These are phyloP conservation scores for Fusarium zealandicum DNA, from an alignment of 2,329 filamentous ascomycete genomes.

Conservation along the genomic window DNA sequence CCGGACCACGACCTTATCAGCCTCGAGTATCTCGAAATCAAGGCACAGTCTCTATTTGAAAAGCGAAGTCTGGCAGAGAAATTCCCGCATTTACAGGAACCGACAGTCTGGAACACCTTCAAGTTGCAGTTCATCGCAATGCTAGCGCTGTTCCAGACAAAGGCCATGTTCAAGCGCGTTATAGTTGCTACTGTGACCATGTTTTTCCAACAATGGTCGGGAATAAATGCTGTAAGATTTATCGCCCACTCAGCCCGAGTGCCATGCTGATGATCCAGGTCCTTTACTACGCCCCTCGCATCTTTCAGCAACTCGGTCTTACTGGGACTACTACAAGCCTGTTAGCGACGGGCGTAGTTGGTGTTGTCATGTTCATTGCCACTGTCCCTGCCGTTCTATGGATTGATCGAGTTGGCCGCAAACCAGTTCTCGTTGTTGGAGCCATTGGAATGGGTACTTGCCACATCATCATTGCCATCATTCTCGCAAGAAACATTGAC, in stretches of 20 bases:
- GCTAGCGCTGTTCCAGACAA: slow-evolving; percentile 68
- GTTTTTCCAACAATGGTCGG: slow-evolving; percentile 61
- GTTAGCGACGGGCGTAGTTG: slow-evolving; percentile 74
- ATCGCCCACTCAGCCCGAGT: no score
- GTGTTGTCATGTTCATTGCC: slow-evolving; percentile 72
- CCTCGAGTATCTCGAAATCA: slow-evolving; percentile 84
- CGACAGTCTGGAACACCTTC: slow-evolving; percentile 68
- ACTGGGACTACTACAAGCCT: slow-evolving; percentile 59
- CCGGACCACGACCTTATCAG: slow-evolving; percentile 72
- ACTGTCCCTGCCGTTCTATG: slow-evolving; percentile 73
- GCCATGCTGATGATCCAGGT: slow-evolving; percentile 11
- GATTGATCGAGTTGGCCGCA: slow-evolving; percentile 69
- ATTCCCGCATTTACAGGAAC: slow-evolving; percentile 69
- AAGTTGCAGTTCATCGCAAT: slow-evolving; percentile 75
- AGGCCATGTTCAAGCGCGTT: slow-evolving; percentile 71
- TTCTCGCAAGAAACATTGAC: slow-evolving; percentile 69
- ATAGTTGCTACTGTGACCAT: slow-evolving; percentile 68
- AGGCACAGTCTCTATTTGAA: slow-evolving; percentile 79
- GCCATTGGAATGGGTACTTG: slow-evolving; percentile 74
- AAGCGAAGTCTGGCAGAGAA: slow-evolving; percentile 71
- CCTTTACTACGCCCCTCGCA: slow-evolving; percentile 74
- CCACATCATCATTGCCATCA: slow-evolving; percentile 75
- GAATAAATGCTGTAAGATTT: slow-evolving; percentile 59
- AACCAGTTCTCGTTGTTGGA: slow-evolving; percentile 67
- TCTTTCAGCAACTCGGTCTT: slow-evolving; percentile 72